Conservation (phyloP, 164 flowering plant genomes). For the Sedum album region DNA sequence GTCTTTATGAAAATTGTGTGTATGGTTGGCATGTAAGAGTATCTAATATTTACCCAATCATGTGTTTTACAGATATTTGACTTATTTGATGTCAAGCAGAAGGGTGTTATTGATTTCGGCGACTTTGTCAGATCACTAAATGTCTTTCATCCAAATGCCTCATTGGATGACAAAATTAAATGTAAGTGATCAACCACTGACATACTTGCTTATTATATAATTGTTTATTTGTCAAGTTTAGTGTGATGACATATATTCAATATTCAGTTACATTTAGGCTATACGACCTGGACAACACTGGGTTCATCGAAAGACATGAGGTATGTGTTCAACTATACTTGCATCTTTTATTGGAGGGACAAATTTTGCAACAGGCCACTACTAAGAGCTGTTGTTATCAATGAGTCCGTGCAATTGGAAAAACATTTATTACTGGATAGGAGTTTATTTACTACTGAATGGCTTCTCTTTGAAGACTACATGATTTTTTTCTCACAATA, state of each 20-base stretch:
- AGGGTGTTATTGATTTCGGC: conserved; percentile 86
- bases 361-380: no score
- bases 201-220: not conserved
- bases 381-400: no score
- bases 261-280: conserved; percentile 71
- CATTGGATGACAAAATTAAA: conserved; percentile 70
- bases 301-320: conserved; percentile 94
- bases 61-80: conserved; percentile 68
- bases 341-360: no score
- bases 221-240: no score
- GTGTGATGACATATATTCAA: no score
- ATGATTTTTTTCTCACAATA: no score
- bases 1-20: no score
- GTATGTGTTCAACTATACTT: no score
- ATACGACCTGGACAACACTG: conserved; percentile 87
- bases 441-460: no score
- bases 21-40: not conserved
- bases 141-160: conserved; percentile 90
- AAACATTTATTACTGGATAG: no score
- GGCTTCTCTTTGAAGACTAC: no score
- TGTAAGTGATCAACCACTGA: conserved; percentile 27
- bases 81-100: conserved; percentile 75
- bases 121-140: conserved; percentile 83
- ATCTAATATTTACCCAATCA: conserved; percentile 5
- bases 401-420: no score